Conservation (phyloP, 176 grass and related monocot genomes). For the Eleusine coracana region DNA sequence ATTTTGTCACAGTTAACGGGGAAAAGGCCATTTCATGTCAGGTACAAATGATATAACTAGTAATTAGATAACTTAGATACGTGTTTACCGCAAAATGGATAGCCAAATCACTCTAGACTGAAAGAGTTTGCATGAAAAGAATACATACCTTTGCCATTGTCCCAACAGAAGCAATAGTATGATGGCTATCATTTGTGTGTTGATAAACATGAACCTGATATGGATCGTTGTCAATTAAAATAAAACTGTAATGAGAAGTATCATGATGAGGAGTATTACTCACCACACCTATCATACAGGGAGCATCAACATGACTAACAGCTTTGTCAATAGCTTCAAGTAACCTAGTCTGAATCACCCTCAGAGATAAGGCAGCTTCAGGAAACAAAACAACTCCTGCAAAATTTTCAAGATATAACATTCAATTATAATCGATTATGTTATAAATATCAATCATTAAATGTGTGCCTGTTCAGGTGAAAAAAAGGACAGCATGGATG, state of each 20-base stretch:
- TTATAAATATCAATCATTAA: slow-evolving; percentile 9
- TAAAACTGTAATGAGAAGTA: slow-evolving; percentile 9
- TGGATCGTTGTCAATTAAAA: slow-evolving; percentile 40
- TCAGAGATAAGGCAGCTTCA: slow-evolving; percentile 73
- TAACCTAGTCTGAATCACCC: slow-evolving; percentile 70
- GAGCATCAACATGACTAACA: slow-evolving; percentile 70
- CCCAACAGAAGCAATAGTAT: slow-evolving; percentile 76
- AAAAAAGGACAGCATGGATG: slow-evolving; percentile 27
- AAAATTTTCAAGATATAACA: slow-evolving; percentile 44
- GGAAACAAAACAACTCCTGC: slow-evolving; percentile 93
- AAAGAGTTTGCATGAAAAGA: slow-evolving; percentile 33
- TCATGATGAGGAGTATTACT: slow-evolving; percentile 36
- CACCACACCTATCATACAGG: slow-evolving; percentile 89
- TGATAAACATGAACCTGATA: slow-evolving; percentile 63
- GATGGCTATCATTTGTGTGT: slow-evolving; percentile 46
- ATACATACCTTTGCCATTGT: slow-evolving; percentile 76
- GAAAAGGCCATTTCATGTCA: neutral
- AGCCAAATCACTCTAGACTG: neutral
- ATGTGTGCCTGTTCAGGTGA: neutral
- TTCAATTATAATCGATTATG: neutral
- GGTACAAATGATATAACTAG: neutral
- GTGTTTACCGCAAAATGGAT: slow-evolving; percentile 4
- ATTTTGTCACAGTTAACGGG: neutral
- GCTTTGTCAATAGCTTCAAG: slow-evolving; percentile 78
- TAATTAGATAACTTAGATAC: slow-evolving; percentile 22